Base-by-base conservation (phyloP, 1,139 yeast genomes). In the Suhomyces maxii region DNA sequence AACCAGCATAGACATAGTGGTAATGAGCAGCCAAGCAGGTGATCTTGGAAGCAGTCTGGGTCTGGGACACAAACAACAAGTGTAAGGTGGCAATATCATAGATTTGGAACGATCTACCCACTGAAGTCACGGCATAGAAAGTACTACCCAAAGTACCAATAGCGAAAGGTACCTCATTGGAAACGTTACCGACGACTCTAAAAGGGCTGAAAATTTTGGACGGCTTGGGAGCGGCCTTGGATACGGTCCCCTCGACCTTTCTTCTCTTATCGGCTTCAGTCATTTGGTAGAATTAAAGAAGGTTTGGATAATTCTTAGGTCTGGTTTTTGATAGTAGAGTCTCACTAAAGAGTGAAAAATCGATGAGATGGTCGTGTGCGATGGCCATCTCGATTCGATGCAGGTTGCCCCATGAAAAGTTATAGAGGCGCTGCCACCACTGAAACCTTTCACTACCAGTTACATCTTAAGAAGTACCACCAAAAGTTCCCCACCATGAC, bases 31-130 rank as follows among this genome's bases (percentile, higher is more conserved):
- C 77, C 47, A 93, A 71, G 34, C 86, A 80, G 10, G 86, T 80
- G 54, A 93, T 91, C 48, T 80, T 79, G 9, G 80, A 62, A 0
- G 85, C 78, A 0, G 96, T 84, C 61, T 88, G 95, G 30, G 79
- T 79, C 54, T 83, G 89, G 1, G 97, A 89, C 9, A 93, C 96
- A 68, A 93, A 95, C 34, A 93, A 70, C 53, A 93, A 73, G 57
- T 89, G 95, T 52, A 93, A 75, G 6, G 89, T 89, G 37, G 93
- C 82, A 12, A 96, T 96, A 69, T 93, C 99, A 60, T 88, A 95
- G 34, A 93, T 89, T 65, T 93, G 99, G 68, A 93, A 89, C 1
- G 95, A 80, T 48, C 83, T 77, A 6, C 97, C 99, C 26, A 93
- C 96, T 34, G 89, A 84, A 0, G 99, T 91, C 10, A 88, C 96